Evolutionary conservation across 805 yeast species (phyloP), one percentile per base, ranked within the genome.

Genomic region (Barnettozyma botsteinii): DNA sequence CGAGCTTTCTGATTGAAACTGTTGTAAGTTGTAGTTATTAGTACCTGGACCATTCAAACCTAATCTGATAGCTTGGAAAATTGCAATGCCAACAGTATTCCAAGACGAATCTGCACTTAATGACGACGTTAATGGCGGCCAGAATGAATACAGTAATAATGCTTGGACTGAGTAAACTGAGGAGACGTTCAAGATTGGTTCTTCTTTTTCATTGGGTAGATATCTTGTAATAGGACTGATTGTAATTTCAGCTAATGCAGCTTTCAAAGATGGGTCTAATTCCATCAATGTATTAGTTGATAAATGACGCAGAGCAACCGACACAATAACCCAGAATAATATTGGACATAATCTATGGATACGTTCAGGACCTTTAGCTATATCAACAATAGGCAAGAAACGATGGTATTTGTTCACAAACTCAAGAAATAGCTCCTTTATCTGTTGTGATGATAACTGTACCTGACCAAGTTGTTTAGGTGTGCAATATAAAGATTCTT

Each of bases 71-170:
- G 97, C 98, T 56, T 87, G 96, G 61, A 85, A 86, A 52, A 88
- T 69, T 5, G 98, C 98, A 33, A 86, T 80, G 0, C 97, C 98
- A 18, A 87, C 81, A 1, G 97, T 86, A 57, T 85, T 86, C 95
- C 97, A 91, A 4, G 95, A 83, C 7, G 96, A 83, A 57, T 93
- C 98, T 0, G 98, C 96, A 60, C 94, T 85, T 34, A 93, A 70
- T 0, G 97, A 88, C 0, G 98, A 87, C 0, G 96, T 86, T 28
- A 89, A 72, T 4, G 97, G 96, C 0, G 98, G 98, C 98, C 98
- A 91, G 58, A 82, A 78, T 0, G 97, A 82, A 61, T 85, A 87
- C 2, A 91, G 65, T 21, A 91, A 63, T 47, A 91, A 82, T 0
- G 97, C 97, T 59, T 91, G 98, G 0, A 91, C 97, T 0, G 96